Base-by-base conservation (phyloP, 2,329 filamentous ascomycete species). In the Albifimbria verrucaria region DNA sequence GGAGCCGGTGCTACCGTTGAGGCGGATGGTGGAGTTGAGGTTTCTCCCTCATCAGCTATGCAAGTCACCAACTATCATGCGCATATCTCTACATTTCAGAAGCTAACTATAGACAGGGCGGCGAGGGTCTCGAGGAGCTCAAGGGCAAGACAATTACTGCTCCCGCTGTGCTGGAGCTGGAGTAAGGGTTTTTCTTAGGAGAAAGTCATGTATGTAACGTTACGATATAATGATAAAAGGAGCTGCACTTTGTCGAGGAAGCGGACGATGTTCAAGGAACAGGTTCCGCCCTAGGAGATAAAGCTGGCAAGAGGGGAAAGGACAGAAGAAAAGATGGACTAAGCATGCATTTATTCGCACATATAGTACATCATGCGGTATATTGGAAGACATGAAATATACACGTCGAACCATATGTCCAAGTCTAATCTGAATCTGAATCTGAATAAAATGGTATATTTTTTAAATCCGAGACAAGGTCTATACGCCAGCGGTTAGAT, bases 21-120 rank as follows among this genome's bases (percentile, higher is more conserved):
- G 39, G 87, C 84, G 56, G 79, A 81, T 15, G 76, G 77, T 32
- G 93, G 94, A 36, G 80, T 99, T 32, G 94, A 99, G 71, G 85
- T 99, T 18, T 96, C 92, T 51, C 94, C 94, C 77, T 96, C 64
- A 88, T 95, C 68, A 97, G 92, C 82, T 99, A 99, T 69, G 92
- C 95, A 84, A 85, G 90, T 88, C 50, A n/a, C n/a, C n/a, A n/a
- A n/a, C n/a, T n/a, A n/a, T n/a, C n/a, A n/a, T n/a, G n/a, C n/a
- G n/a, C n/a, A n/a, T n/a, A n/a, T n/a, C n/a, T n/a, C n/a, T n/a
- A n/a, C n/a, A n/a, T n/a, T 32, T 7, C 39, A 21, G 7, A 52
- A 51, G 48, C 54, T 61, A 54, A 61, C 46, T 22, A 52, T 24
- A 3, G 32, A 57, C 55, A 85, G 82, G 80, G 78, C 54, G 85